Evolutionary conservation across 176 grass and related monocot genomes (phyloP), one percentile per base, ranked within the genome.

Genomic region (Avena atlantica): DNA sequence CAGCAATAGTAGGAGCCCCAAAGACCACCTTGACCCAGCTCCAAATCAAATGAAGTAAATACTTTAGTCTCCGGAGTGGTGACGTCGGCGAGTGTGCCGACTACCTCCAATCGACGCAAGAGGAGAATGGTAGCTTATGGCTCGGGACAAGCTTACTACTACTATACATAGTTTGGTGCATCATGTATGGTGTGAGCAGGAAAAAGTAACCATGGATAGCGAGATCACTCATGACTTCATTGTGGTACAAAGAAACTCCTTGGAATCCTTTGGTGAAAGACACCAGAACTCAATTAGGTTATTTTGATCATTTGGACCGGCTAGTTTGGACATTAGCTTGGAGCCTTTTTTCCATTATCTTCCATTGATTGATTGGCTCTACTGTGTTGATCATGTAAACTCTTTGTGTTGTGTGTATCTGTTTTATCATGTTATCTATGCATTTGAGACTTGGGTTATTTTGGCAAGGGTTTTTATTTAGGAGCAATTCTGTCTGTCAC

Each of bases 91-190:
- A 71, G 12, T 60, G 69, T 0, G 52, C 0, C 19, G 3, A 13
- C 15, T 15, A 80, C 20, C 42, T 63, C 86, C 23, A 81, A 87
- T 16, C 44, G 0, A 52, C 40, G 57, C 45, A 90, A 83, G 37
- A 62, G 37, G 88, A 85, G 21, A 78, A 62, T 11, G 4, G 34
- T 14, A 5, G 31, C 5, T 34, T 12, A 21, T 50, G 64, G 63
- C 6, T 49, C 25, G 1, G 64, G 63, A 31, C 1, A 36, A 4
- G 63, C 53, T 27, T 36, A 66, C 44, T 65, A 72, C 29, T 83
- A 83, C 52, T 90, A 87, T 17, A 53, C 64, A 7, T 15, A 44
- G 12, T 87, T 83, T 25, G 84, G 74, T 1, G 45, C 45, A 47
- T 47, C 45, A 47, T 47, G 45, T 47, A 47, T 47, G 45, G 9